Conservation (phyloP, 1,284 basidiomycete genomes). For the Ustilago hordei region DNA sequence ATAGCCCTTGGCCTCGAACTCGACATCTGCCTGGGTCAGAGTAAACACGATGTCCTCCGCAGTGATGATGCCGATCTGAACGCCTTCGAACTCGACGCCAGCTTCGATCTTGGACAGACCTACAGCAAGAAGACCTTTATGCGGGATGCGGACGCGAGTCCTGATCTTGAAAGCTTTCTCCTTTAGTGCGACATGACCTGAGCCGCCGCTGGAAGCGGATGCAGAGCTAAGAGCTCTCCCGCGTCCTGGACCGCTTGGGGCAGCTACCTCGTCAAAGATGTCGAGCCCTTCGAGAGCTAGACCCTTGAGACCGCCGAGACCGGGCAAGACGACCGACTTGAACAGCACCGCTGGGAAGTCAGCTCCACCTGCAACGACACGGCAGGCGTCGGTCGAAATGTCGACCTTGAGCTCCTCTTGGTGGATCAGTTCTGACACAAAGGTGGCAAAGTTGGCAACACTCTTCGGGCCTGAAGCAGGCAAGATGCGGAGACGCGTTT, state of each 20-base stretch:
- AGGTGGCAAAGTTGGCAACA: conserved; percentile 44
- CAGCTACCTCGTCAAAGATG: conserved; percentile 55
- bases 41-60: conserved; percentile 48
- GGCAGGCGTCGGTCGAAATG: conserved; percentile 40
- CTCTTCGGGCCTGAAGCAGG: conserved; percentile 34
- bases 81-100: conserved; percentile 43
- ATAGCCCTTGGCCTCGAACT: conserved; percentile 42
- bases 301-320: conserved; percentile 52
- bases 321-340: conserved; percentile 51
- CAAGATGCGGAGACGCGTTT: conserved; percentile 37
- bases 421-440: conserved; percentile 49
- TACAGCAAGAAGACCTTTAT: conserved; percentile 32
- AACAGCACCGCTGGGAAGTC: conserved; percentile 46
- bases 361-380: conserved; percentile 52
- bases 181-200: conserved; percentile 15
- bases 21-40: conserved; percentile 31
- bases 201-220: conserved; percentile 37
- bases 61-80: conserved; percentile 43
- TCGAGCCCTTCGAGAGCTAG: conserved; percentile 45
- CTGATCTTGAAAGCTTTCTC: conserved; percentile 44
- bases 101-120: conserved; percentile 48
- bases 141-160: conserved; percentile 36
- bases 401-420: conserved; percentile 26
- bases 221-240: conserved; percentile 38
- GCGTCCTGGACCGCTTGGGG: conserved; percentile 41